Percentiles rank a stretch among this genome's conserved stretches.
These are phyloP conservation scores for Salix viminalis DNA, from an alignment of 345 rosid genomes.

Conservation along the genomic window DNA sequence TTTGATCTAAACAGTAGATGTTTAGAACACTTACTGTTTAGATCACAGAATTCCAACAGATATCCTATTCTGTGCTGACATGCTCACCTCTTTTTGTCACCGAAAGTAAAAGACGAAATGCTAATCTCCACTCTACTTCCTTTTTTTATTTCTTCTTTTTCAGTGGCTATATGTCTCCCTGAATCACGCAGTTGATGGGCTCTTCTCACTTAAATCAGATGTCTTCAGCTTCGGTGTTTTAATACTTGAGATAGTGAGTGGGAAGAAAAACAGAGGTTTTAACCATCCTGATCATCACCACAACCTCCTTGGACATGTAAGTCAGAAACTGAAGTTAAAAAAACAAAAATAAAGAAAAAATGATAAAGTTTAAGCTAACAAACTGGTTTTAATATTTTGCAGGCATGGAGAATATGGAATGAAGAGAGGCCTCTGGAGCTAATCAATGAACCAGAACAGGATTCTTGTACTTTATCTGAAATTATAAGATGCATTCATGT, in stretches of 20 bases:
- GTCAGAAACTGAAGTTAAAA: neutral
- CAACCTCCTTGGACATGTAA: slow-evolving; percentile 20
- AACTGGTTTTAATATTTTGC: neutral
- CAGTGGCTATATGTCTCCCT: slow-evolving; percentile 24
- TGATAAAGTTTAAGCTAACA: no score
- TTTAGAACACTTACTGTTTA: no score
- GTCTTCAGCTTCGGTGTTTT: slow-evolving; percentile 20
- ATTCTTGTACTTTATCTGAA: neutral
- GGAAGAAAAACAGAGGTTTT: slow-evolving; percentile 19
- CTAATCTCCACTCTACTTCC: neutral
- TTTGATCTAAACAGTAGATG: no score
- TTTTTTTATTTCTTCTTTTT: neutral
- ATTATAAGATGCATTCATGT: slow-evolving; percentile 26
- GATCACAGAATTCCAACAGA: no score
- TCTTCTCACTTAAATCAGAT: slow-evolving; percentile 22
- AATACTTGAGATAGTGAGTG: slow-evolving; percentile 17
- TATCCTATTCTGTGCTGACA: no score
- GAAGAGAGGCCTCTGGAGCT: slow-evolving; percentile 21
- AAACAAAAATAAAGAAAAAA: neutral
- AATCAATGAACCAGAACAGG: slow-evolving; percentile 13
- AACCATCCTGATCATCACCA: slow-evolving; percentile 5
- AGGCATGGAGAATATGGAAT: slow-evolving; percentile 35
- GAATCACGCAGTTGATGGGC: slow-evolving; percentile 22
- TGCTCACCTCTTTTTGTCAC: no score
- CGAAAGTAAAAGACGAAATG: neutral